Evolutionary conservation across 1,284 basidiomycete species (phyloP), one percentile per base, ranked within the genome.

Genomic region (Tranzscheliella williamsii): DNA sequence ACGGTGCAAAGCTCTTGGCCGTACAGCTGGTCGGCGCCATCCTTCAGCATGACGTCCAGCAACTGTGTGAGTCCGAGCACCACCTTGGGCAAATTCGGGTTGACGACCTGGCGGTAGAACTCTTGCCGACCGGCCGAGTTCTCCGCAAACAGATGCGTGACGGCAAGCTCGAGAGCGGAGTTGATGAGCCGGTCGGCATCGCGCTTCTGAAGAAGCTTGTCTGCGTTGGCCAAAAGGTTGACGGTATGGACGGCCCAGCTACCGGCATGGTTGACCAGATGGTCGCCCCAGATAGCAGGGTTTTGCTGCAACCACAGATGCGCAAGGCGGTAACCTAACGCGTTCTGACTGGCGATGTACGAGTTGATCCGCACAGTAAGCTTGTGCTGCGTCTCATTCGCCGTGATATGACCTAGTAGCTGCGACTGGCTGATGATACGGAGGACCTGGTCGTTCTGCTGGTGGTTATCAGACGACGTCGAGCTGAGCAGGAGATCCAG

Each of bases 21-120:
- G n/a, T n/a, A n/a, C 11, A 21, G 23, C 21, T 17, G 37, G 30
- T 55, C 42, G 6, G 22, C 8, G 18, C 31, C 21, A 12, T 45
- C 41, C 22, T 45, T 41, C 9, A 32, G 17, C 5, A 51, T 39
- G 6, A 18, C 23, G 5, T 55, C 54, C 18, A 54, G 42, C 11
- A 63, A 42, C 44, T 52, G 51, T 0, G 48, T 42, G 12, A 63
- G 38, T 1, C 42, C 54, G 0, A 33, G 12, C 7, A 39, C 48
- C 8, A 58, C 26, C 30, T 62, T 63, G 16, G 56, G 40, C 3
- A 71, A 42, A 26, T 58, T 48, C 2, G 69, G 69, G 8, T 53
- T 46, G 26, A 62, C 66, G 0, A 71, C 57, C 20, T 63, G 57
- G 17, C 69, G 55, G 36, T 67, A 50, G 34, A 63, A 71, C 35